Percentiles rank a stretch among this genome's conserved stretches.
phyloP scores from a whole-genome alignment of 2,329 filamentous ascomycete genomes.

The Venturia oleaginea region DNA sequence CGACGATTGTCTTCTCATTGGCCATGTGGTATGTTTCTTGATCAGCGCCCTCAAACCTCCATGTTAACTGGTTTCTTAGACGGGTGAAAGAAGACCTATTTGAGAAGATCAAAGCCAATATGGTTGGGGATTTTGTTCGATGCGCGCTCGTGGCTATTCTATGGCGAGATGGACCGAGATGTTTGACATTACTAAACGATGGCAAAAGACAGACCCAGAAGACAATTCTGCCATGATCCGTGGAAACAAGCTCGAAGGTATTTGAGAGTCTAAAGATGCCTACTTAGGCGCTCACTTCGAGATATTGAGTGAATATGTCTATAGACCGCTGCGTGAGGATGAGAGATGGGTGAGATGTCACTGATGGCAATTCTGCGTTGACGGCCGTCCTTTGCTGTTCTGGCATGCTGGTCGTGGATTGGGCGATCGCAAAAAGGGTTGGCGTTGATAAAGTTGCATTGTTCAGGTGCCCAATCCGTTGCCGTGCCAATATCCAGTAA shows the following conservation, averaged over 20 bases:
- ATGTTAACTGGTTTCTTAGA: no score
- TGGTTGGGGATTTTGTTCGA: no score
- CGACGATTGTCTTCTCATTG: no score
- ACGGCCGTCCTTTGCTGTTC: no score
- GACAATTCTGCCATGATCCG: constrained; percentile 11
- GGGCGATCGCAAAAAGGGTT: neutral
- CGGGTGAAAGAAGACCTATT: no score
- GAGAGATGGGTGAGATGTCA: constrained; percentile 50
- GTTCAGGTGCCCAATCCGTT: neutral
- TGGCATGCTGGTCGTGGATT: no score
- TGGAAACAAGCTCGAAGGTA: constrained; percentile 29
- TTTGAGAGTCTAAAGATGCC: constrained; percentile 51
- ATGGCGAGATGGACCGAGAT: constrained; percentile 50
- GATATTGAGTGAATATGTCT: constrained; percentile 64
- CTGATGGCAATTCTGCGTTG: no score
- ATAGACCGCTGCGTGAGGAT: constrained; percentile 59
- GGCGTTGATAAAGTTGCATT: neutral
- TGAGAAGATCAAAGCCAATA: no score
- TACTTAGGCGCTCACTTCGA: constrained; percentile 70
- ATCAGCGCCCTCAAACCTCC: no score
- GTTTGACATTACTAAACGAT: constrained; percentile 23
- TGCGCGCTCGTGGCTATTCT: constrained; percentile 22
- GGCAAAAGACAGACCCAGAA: neutral
- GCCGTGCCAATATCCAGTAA: constrained; percentile 1
- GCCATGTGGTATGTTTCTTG: no score